Evolutionary conservation across 1,284 basidiomycete genomes (phyloP).

Genomic region (Tilletia horrida): DNA sequence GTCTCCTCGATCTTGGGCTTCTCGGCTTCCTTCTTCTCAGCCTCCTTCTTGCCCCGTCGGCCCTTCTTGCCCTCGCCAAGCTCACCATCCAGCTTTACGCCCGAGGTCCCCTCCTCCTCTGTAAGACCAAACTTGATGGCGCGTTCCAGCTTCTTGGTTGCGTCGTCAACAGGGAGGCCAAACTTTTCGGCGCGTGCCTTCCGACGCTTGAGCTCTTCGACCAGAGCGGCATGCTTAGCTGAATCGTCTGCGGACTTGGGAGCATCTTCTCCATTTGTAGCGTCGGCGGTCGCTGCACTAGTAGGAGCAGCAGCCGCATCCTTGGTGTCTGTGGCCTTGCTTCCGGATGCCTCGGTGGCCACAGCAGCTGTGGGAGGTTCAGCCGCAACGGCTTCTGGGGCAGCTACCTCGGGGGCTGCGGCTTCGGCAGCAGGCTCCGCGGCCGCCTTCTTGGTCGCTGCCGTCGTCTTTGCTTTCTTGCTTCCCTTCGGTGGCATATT

Average conservation of each 20-base stretch:
- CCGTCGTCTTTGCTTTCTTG: constrained; percentile 16
- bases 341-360: constrained; percentile 13
- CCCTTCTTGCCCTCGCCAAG: not conserved
- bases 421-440: constrained; percentile 18
- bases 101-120: not conserved
- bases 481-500: constrained; percentile 14
- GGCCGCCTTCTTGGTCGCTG: not conserved
- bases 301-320: constrained; percentile 1
- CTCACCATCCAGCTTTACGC: not conserved
- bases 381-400: constrained; percentile 14
- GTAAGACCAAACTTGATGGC: constrained; percentile 45
- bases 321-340: constrained; percentile 6
- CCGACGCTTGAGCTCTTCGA: constrained; percentile 48
- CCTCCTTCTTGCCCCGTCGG: not conserved
- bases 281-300: constrained; percentile 1
- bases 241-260: not conserved
- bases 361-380: constrained; percentile 20
- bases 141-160: constrained; percentile 33
- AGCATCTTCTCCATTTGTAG: not conserved
- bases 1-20: constrained; percentile 26
- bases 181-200: constrained; percentile 46
- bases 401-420: not conserved
- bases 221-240: constrained; percentile 33
- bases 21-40: not conserved
- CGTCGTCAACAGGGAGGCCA: constrained; percentile 40